Percentiles rank a stretch among this genome's conserved stretches.
Evolutionary conservation across 176 grass and related monocot genomes (phyloP).

Genomic region (Aegilops bicornis): DNA sequence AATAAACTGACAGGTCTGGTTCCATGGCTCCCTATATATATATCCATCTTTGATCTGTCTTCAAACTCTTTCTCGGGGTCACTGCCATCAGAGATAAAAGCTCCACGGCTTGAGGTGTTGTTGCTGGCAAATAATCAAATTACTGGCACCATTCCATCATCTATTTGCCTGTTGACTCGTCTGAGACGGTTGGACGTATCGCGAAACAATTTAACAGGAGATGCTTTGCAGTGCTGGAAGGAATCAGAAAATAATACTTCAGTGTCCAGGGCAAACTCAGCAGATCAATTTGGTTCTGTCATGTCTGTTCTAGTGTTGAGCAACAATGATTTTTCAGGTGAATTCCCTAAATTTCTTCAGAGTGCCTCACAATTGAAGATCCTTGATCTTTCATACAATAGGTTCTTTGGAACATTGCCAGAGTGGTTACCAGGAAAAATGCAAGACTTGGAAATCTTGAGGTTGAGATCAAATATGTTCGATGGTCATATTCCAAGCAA

Average conservation of each 20-base stretch:
- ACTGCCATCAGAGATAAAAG: background rate
- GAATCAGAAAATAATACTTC: background rate
- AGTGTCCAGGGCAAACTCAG: background rate
- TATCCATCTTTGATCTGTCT: background rate
- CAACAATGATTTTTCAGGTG: background rate
- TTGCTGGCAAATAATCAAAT: background rate
- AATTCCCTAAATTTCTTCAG: background rate
- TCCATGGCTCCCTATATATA: background rate
- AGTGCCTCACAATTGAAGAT: background rate
- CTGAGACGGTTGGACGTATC: background rate
- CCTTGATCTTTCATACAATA: background rate
- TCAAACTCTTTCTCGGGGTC: background rate
- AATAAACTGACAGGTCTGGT: background rate
- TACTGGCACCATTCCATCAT: background rate
- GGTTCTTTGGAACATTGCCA: no score
- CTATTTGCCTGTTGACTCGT: background rate
- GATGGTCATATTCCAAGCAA: no score
- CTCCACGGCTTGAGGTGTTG: background rate
- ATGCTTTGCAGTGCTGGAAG: background rate
- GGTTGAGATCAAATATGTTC: no score
- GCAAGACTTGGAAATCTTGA: no score
- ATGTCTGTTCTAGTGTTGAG: background rate
- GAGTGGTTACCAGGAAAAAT: no score
- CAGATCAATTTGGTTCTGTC: background rate
- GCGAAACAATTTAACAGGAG: background rate